Conservation (phyloP, 1,284 basidiomycete genomes). For the Pseudozyma tsukubaensis region DNA sequence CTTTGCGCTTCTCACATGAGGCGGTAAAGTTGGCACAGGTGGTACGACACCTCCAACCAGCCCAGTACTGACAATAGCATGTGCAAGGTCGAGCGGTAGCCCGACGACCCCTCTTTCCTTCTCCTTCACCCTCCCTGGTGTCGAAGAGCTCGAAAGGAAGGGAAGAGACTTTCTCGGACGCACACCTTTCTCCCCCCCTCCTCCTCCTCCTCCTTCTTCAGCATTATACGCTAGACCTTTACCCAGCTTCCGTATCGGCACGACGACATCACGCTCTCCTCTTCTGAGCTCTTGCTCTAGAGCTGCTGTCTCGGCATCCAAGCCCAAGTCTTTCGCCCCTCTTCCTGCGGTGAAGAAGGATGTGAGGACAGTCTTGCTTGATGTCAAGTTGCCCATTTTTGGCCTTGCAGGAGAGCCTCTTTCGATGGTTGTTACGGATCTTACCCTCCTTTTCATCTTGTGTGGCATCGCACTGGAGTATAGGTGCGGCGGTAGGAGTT, state of each 20-base stretch:
- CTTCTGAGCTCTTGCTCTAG: neutral
- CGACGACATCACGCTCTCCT: neutral
- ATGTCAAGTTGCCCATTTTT: neutral
- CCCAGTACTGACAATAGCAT: neutral
- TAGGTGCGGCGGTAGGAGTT: neutral
- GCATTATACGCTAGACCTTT: slow-evolving; percentile 23
- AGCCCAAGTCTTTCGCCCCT: neutral
- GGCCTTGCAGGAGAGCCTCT: neutral
- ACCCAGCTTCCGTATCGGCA: slow-evolving; percentile 16
- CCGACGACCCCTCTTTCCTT: neutral
- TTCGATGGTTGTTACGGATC: neutral
- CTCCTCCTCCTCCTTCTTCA: neutral
- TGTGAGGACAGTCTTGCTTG: neutral
- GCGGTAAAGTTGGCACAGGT: too few relatives aligned
- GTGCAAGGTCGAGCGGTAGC: neutral
- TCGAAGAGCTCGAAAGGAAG: neutral
- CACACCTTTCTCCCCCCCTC: neutral
- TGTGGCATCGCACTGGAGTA: too few relatives aligned
- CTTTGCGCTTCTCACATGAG: too few relatives aligned
- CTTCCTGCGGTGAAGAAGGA: neutral
- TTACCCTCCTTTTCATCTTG: too few relatives aligned
- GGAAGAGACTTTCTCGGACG: neutral
- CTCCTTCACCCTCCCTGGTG: neutral
- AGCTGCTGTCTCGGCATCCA: neutral
- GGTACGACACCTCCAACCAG: too few relatives aligned